Conservation (phyloP, 176 grass and related monocot species). For the Oryza brachyantha region DNA sequence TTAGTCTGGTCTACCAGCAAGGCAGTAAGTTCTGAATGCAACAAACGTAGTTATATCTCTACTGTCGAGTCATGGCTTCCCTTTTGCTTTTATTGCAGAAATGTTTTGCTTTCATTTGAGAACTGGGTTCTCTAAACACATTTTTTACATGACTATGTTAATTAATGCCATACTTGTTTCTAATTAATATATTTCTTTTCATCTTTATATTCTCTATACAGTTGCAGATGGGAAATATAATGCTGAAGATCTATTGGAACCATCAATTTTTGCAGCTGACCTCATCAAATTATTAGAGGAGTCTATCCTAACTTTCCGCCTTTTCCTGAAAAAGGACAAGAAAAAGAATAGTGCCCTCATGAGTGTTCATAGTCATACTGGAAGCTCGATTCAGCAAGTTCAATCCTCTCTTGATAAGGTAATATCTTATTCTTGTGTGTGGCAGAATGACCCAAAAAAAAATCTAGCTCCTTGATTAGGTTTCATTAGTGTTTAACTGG, state of each 20-base stretch:
- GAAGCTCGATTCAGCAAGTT: constrained; percentile 85
- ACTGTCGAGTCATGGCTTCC: not conserved
- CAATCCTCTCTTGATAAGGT: constrained; percentile 90
- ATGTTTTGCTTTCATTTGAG: constrained; percentile 5
- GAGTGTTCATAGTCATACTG: constrained; percentile 50
- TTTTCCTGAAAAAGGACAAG: constrained; percentile 94
- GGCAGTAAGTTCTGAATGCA: not conserved
- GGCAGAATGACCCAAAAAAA: not conserved
- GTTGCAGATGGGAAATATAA: constrained; percentile 52
- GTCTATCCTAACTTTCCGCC: constrained; percentile 77
- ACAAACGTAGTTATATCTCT: not conserved
- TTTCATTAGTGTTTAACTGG: not conserved
- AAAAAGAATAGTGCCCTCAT: constrained; percentile 59
- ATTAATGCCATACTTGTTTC: not conserved
- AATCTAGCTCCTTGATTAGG: not conserved
- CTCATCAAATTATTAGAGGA: constrained; percentile 84
- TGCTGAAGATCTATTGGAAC: constrained; percentile 47
- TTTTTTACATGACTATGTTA: not conserved
- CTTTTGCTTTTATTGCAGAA: not conserved
- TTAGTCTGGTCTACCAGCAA: not conserved
- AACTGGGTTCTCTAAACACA: not conserved
- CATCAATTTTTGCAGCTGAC: constrained; percentile 55
- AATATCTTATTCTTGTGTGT: not conserved
- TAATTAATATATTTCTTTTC: not conserved
- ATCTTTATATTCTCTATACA: constrained; percentile 31